These are phyloP conservation scores for Solanum hybrid DNA, from an alignment of 305 asterid genomes.

Conservation along the genomic window DNA sequence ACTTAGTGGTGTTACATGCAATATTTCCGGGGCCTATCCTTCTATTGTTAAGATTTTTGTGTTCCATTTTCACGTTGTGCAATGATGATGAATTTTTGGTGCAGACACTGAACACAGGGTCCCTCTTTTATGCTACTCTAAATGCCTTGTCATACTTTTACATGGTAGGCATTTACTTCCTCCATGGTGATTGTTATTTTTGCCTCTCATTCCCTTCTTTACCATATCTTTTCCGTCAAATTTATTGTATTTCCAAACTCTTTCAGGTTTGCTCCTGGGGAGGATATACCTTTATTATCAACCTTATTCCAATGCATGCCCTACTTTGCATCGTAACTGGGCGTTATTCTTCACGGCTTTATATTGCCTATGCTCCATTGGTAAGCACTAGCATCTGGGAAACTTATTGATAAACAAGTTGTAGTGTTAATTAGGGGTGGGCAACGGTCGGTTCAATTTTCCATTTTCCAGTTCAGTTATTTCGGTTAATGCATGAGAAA, in stretches of 20 bases:
- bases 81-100: slow-evolving; percentile 18
- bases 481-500: neutral
- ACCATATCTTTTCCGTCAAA: slow-evolving; percentile 1
- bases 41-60: neutral
- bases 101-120: slow-evolving; percentile 98
- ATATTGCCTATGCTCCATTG: slow-evolving; percentile 92
- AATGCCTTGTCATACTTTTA: slow-evolving; percentile 91
- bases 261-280: slow-evolving; percentile 99
- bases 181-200: slow-evolving; percentile 7
- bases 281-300: slow-evolving; percentile 96
- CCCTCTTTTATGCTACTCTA: slow-evolving; percentile 90
- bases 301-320: slow-evolving; percentile 98
- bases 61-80: neutral
- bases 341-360: slow-evolving; percentile 86
- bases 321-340: slow-evolving; percentile 61
- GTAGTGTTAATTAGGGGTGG: neutral
- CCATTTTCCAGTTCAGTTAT: neutral
- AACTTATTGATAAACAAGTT: neutral
- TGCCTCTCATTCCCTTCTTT: slow-evolving; percentile 4
- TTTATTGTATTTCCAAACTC: slow-evolving; percentile 5
- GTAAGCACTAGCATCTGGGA: slow-evolving; percentile 38
- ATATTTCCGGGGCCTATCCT: neutral
- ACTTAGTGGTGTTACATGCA: neutral
- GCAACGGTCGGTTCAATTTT: neutral
- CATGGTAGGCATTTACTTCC: slow-evolving; percentile 51